phyloP scores from a whole-genome alignment of 495 filamentous ascomycete genomes.

The Lasiosphaeria miniovina region DNA sequence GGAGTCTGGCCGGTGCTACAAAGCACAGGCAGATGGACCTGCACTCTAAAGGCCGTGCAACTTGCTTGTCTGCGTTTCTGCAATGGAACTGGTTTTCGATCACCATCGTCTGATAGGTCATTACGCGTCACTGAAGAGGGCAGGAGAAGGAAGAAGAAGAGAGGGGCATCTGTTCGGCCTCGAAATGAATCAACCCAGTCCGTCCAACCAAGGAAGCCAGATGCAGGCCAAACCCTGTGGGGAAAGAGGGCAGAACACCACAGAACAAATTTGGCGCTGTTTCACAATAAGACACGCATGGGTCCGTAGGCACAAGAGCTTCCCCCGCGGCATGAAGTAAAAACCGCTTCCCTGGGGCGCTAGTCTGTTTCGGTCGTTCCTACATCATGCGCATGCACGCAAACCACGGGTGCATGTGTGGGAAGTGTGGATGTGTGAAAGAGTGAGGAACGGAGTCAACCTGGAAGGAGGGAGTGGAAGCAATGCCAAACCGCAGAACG shows the following conservation, averaged over 20 bases:
- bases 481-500: too few relatives aligned
- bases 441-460: too few relatives aligned
- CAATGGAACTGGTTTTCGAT: too few relatives aligned
- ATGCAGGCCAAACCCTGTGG: neutral
- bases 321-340: neutral
- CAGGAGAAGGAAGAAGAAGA: too few relatives aligned
- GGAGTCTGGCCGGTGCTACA: neutral
- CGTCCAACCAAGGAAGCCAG: neutral
- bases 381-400: neutral
- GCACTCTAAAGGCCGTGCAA: neutral
- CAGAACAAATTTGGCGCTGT: neutral
- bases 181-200: too few relatives aligned
- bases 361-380: conserved; percentile 1
- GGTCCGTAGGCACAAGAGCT: neutral
- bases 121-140: too few relatives aligned
- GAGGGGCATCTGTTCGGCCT: too few relatives aligned
- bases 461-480: too few relatives aligned
- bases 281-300: conserved; percentile 4
- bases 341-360: neutral
- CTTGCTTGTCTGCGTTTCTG: too few relatives aligned
- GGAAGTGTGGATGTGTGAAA: too few relatives aligned
- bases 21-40: neutral
- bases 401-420: neutral
- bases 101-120: too few relatives aligned
- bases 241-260: neutral